phyloP scores from a whole-genome alignment of 257 asterid species.

The Cruciata laevipes region DNA sequence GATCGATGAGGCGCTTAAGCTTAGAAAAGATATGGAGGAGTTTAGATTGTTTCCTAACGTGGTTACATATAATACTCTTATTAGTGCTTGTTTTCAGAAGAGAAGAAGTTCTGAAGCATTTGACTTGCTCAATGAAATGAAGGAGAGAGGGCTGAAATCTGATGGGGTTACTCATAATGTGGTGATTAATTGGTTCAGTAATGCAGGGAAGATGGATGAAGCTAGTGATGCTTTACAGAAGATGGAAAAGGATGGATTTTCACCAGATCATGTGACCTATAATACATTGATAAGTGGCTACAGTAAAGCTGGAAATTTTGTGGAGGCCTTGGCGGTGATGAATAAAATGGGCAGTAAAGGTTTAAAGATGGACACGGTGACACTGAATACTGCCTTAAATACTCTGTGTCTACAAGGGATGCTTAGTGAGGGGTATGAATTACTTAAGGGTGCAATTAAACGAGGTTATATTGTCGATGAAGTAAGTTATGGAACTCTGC shows the following conservation, averaged over 20 bases:
- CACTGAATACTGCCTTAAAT: slow-evolving; percentile 60
- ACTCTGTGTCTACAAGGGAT: slow-evolving; percentile 49
- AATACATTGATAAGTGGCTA: slow-evolving; percentile 65
- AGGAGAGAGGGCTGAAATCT: slow-evolving; percentile 42
- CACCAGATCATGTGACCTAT: slow-evolving; percentile 57
- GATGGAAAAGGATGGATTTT: slow-evolving; percentile 63
- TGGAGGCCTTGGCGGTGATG: slow-evolving; percentile 62
- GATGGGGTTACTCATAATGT: slow-evolving; percentile 64
- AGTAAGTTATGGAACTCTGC: slow-evolving; percentile 79
- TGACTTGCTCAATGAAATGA: slow-evolving; percentile 57
- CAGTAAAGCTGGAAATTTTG: slow-evolving; percentile 57
- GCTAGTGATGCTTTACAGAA: slow-evolving; percentile 36
- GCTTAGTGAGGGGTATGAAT: slow-evolving; percentile 54
- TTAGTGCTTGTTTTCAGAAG: slow-evolving; percentile 55
- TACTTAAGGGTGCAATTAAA: slow-evolving; percentile 46
- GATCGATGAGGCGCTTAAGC: slow-evolving; percentile 65
- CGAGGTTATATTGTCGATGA: slow-evolving; percentile 74
- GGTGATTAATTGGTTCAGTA: slow-evolving; percentile 69
- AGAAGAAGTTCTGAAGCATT: slow-evolving; percentile 40
- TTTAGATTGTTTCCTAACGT: slow-evolving; percentile 66
- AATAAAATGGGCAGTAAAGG: slow-evolving; percentile 57
- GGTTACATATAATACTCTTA: slow-evolving; percentile 71
- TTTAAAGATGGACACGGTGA: slow-evolving; percentile 68
- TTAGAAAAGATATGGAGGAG: slow-evolving; percentile 52
- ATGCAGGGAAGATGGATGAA: slow-evolving; percentile 64